A percentile compares a stretch with the other conserved stretches of the same genome.
These are phyloP conservation scores for Brettanomyces naardenensis DNA, from an alignment of 805 yeast genomes.

Conservation along the genomic window DNA sequence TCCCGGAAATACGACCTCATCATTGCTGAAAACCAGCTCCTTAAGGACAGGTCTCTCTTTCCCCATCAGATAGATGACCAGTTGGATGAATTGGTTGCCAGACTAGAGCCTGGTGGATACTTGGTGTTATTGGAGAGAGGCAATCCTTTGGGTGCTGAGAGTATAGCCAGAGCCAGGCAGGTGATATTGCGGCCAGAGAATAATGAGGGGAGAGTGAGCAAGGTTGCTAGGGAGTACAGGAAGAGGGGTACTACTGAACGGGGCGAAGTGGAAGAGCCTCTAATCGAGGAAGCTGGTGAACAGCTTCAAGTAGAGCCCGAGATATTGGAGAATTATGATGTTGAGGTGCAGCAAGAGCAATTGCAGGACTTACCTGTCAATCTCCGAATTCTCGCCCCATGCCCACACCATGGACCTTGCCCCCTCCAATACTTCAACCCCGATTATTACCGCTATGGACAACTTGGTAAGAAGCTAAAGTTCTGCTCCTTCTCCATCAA, in stretches of 20 bases:
- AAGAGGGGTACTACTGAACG: conserved; percentile 18
- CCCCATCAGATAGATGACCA: conserved; percentile 70
- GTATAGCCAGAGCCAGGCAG: conserved; percentile 85
- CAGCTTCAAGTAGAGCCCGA: conserved; percentile 19
- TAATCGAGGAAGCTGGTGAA: conserved; percentile 20
- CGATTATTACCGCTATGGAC: conserved; percentile 44
- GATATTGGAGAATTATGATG: conserved; percentile 17
- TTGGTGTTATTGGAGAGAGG: conserved; percentile 82
- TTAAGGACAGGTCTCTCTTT: conserved; percentile 49
- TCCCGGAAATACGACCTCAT: conserved; percentile 66
- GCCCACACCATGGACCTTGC: conserved; percentile 79
- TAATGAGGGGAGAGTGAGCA: conserved; percentile 43
- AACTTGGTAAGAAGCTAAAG: conserved; percentile 49
- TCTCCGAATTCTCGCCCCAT: conserved; percentile 75
- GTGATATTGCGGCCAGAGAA: conserved; percentile 81
- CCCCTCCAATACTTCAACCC: conserved; percentile 81
- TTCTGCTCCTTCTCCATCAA: conserved; percentile 73
- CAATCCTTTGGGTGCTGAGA: conserved; percentile 81
- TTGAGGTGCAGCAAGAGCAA: conserved; percentile 4
- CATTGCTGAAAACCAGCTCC: conserved; percentile 72
- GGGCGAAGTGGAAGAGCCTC: conserved; percentile 4
- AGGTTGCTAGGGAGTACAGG: conserved; percentile 63
- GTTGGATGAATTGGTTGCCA: conserved; percentile 47
- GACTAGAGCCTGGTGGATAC: conserved; percentile 73
- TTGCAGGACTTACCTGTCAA: conserved; percentile 30